Base-by-base conservation (phyloP, 306 rosid species). In the Crotalaria pallida region DNA sequence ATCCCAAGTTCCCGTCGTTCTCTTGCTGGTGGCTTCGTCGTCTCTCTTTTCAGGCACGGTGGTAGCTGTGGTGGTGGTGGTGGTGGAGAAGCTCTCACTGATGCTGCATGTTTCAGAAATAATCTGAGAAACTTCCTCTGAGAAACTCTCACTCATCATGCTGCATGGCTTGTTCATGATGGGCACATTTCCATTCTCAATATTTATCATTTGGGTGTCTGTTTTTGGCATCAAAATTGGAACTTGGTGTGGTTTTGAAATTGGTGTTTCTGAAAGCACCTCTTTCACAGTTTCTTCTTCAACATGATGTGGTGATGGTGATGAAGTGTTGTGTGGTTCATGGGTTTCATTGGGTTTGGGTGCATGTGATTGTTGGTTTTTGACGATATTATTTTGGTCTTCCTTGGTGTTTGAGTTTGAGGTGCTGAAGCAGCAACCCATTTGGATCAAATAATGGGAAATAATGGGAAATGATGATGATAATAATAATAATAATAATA, bases 211-310 rank as follows among this genome's bases (percentile, higher is more conserved):
- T 38, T 84, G 82, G 80, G 88, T 71, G 15, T 33, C 58, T 0
- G 48, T 56, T 22, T 61, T 75, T 41, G 18, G 71, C 60, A 6
- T 38, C 53, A 55, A 64, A 27, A 47, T 48, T 11, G 80, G 53
- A 51, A 38, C 53, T 44, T 70, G 79, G 0, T 70, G 77, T 0
- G 88, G 83, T 71, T 83, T 94, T 47, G 82, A 66, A 64, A 91
- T 77, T 50, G 95, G 96, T 53, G 88, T 94, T 62, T 94, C 99
- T 12, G 83, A 91, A 10, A 91, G 89, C 5, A 94, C 97, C 75
- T 94, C 99, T 62, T 94, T 94, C 59, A 94, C 99, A 5, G 60
- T 18, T 76, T 94, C 97, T 55, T 88, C 97, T 76, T 94, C 97
- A 7, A 71, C 55, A 2, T 75, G 82, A 1, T 41, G 47, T 41